Evolutionary conservation across 176 grass and related monocot genomes (phyloP), one percentile per base, ranked within the genome.

Genomic region (Cymbopogon citratus): DNA sequence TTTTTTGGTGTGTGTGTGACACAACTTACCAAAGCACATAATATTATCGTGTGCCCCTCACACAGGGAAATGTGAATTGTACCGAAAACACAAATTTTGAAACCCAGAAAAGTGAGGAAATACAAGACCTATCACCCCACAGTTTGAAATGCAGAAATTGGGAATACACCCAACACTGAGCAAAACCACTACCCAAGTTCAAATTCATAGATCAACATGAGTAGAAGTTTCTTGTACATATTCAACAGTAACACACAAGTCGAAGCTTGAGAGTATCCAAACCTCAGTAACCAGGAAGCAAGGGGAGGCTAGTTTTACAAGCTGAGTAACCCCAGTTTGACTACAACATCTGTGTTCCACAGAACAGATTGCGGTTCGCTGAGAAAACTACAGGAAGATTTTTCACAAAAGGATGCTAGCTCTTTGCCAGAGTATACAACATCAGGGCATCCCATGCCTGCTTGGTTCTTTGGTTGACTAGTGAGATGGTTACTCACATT

Each of bases 331-430:
- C 44, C 66, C 38, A 40, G 68, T 83, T 83, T 86, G 38, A 63
- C 84, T 83, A 82, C 73, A 80, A 33, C 71, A 69, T 68, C 56
- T 66, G 14, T 61, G 61, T 60, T 45, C 35, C 34, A n/a, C 13
- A n/a, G 26, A 66, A 68, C 46, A 74, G 48, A 46, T 27, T 57
- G 60, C 46, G 8, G 15, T 48, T 78, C 49, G 48, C 46, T 25
- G 38, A 39, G 27, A 18, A 86, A 74, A 82, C 71, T 78, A 86
- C 74, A 74, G 18, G 81, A 31, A 21, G 27, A 57, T 13, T 78
- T 86, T 74, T 73, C 68, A 83, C 74, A 79, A 83, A 74, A 67
- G 54, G 83, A 65, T 69, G 74, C 74, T 82, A 86, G 31, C 25
- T 73, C 79, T 79, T 90, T 69, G 67, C 48, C 66, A 79, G 31